phyloP scores from a whole-genome alignment of 306 rosid species.

The Carpinus viminea region DNA sequence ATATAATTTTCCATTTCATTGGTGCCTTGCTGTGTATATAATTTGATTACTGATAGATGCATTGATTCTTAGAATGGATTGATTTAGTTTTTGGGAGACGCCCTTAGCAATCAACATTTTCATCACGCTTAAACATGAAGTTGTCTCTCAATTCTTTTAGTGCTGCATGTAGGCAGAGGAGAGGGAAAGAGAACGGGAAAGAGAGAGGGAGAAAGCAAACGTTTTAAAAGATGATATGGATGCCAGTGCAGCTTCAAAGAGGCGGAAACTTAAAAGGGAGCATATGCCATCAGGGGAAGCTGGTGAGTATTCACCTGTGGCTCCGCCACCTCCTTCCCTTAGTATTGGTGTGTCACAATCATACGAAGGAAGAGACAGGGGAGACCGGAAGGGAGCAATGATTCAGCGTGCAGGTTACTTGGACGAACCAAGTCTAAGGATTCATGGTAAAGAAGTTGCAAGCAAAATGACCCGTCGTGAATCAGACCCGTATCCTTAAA shows the following conservation, averaged over 20 bases:
- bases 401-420: constrained; percentile 66
- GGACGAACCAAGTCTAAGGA: constrained; percentile 77
- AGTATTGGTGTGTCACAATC: constrained; percentile 60
- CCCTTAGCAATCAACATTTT: neutral
- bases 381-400: constrained; percentile 79
- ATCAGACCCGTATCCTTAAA: constrained; percentile 86
- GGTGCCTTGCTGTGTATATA: neutral
- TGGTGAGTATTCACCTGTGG: constrained; percentile 92
- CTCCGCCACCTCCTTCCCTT: constrained; percentile 64
- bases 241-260: constrained; percentile 71
- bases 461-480: constrained; percentile 90
- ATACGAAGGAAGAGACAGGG: constrained; percentile 90
- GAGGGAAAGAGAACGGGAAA: constrained; percentile 59
- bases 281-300: constrained; percentile 71
- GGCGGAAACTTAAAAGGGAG: constrained; percentile 92
- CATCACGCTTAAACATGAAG: neutral
- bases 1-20: neutral
- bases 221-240: constrained; percentile 83
- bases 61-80: neutral
- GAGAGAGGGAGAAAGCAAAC: constrained; percentile 80
- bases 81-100: neutral
- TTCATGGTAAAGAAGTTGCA: constrained; percentile 78
- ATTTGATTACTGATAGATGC: neutral
- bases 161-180: constrained; percentile 46
- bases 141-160: neutral